phyloP scores from a whole-genome alignment of 2,329 filamentous ascomycete species.

The Xylariaceae sp. region DNA sequence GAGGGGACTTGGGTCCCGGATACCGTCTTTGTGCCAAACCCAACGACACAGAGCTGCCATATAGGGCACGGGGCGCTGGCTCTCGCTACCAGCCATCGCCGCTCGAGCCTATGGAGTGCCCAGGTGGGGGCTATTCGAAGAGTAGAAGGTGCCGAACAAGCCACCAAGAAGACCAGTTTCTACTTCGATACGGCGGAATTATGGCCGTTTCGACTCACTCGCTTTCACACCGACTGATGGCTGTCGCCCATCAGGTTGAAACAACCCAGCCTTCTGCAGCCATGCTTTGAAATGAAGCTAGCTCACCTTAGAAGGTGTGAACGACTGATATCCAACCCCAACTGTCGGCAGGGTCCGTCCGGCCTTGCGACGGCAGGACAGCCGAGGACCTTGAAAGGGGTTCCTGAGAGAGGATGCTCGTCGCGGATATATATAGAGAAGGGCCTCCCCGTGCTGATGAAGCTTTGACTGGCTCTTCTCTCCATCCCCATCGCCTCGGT shows the following conservation, averaged over 20 bases:
- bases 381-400: too few relatives aligned
- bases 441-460: too few relatives aligned
- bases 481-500: neutral
- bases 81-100: neutral
- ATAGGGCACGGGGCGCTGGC: neutral
- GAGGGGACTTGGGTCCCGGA: neutral
- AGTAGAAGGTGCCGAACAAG: conserved; percentile 17
- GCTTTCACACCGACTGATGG: neutral
- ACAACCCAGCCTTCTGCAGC: neutral
- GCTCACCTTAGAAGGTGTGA: conserved; percentile 9
- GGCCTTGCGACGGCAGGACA: neutral
- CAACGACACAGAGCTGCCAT: neutral
- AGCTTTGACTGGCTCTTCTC: too few relatives aligned
- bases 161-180: neutral
- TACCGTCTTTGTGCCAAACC: neutral
- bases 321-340: neutral
- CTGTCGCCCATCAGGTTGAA: conserved; percentile 1
- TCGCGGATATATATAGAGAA: too few relatives aligned
- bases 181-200: neutral
- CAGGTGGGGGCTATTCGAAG: conserved; percentile 8
- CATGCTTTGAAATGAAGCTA: neutral
- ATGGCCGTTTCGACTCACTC: neutral
- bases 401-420: too few relatives aligned
- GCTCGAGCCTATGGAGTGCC: neutral
- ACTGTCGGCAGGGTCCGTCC: neutral